A percentile compares a stretch with the other conserved stretches of the same genome.
Conservation (phyloP, 2,329 filamentous ascomycete genomes). For the Thielaviopsis ethacetica region DNA sequence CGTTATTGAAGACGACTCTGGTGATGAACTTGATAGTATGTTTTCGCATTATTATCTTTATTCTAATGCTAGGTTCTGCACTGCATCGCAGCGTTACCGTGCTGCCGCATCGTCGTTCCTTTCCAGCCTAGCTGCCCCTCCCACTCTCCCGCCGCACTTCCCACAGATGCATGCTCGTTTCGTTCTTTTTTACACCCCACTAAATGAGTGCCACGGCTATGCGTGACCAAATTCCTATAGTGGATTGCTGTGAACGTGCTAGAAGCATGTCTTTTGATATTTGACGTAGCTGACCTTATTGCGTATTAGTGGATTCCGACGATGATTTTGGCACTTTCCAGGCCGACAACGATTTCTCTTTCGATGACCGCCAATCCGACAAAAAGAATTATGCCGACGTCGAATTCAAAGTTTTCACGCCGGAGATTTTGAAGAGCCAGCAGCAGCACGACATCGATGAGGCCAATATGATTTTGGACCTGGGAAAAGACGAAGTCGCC, state of each 20-base stretch:
- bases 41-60: neutral
- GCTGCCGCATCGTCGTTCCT: neutral
- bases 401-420: slow-evolving; percentile 66
- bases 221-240: neutral
- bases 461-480: slow-evolving; percentile 78
- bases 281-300: neutral
- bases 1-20: slow-evolving; percentile 36
- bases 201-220: neutral
- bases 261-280: neutral
- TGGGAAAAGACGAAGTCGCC: slow-evolving; percentile 75
- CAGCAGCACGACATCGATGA: slow-evolving; percentile 78
- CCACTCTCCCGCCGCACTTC: neutral
- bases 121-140: neutral
- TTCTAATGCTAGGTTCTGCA: neutral
- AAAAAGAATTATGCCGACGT: slow-evolving; percentile 62
- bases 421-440: slow-evolving; percentile 65
- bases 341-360: neutral
- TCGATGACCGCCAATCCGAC: slow-evolving; percentile 39
- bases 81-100: neutral
- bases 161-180: neutral
- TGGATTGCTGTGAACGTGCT: neutral
- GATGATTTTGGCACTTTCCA: slow-evolving; percentile 11
- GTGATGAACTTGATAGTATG: slow-evolving; percentile 4
- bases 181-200: neutral
- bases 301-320: slow-evolving; percentile 5